Evolutionary conservation across 2,329 filamentous ascomycete species (phyloP).

Genomic region (Chalara sp.): DNA sequence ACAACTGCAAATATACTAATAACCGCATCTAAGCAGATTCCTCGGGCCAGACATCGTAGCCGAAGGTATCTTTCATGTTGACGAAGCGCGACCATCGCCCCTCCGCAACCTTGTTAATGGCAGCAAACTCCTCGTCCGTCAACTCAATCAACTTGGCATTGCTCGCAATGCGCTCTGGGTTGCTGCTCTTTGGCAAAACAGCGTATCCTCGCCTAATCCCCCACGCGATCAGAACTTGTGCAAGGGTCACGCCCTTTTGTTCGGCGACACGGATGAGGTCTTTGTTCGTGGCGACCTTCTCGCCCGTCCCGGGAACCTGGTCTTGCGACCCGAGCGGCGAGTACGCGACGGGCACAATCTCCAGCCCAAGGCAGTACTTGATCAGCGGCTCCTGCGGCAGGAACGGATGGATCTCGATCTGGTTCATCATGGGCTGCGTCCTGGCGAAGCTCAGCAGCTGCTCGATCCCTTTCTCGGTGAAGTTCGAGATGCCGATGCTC

Average conservation of each 20-base stretch:
- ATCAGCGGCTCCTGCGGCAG: constrained; percentile 64
- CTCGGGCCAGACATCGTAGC: constrained; percentile 64
- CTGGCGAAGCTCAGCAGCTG: constrained; percentile 41
- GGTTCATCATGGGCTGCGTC: constrained; percentile 44
- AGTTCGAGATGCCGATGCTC: constrained; percentile 56
- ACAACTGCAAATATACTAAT: too few species aligned
- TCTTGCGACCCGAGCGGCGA: constrained; percentile 59
- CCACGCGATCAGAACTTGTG: constrained; percentile 64
- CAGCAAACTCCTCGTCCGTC: constrained; percentile 53
- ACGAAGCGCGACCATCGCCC: constrained; percentile 66
- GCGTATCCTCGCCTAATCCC: constrained; percentile 63
- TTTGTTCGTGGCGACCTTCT: constrained; percentile 57
- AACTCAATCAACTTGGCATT: constrained; percentile 63
- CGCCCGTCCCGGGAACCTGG: constrained; percentile 57
- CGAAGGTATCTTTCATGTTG: constrained; percentile 78
- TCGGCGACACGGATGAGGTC: constrained; percentile 57
- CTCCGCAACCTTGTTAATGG: constrained; percentile 52
- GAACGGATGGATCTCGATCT: constrained; percentile 69
- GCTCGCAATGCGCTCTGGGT: constrained; percentile 58
- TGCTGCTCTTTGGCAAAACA: constrained; percentile 69
- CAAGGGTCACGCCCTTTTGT: constrained; percentile 53
- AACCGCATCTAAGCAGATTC: constrained; percentile 26
- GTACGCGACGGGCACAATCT: constrained; percentile 69
- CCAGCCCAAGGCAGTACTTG: constrained; percentile 59
- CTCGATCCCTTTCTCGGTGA: constrained; percentile 45